Base-by-base conservation (phyloP, 2,329 filamentous ascomycete species). In the Drechslerella dactyloides region DNA sequence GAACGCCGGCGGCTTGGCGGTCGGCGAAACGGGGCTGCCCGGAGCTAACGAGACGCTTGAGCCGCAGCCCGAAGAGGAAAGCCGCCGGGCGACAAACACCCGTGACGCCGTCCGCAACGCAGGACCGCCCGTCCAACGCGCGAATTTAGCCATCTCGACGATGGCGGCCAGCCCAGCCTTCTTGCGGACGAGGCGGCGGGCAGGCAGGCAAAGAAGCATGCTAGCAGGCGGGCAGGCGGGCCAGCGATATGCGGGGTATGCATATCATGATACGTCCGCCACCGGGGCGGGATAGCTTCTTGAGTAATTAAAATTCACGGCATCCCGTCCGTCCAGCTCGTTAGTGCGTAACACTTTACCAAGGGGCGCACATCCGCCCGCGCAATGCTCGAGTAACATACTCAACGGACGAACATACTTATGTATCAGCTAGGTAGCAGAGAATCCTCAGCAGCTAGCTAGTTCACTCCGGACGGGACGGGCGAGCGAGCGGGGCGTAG, bases 231-330 rank as follows among this genome's bases (percentile, higher is more conserved):
- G 15, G 6, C 11, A 44, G 40, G 4, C 40, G 17, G 44, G 4
- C 15, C 11, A 58, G 46, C 48, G 23, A 40, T 70, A 61, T 72
- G 68, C 68, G 68, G 68, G 68, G 68, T 72, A 72, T 72, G 68
- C 68, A 72, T 72, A 72, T 72, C 68, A 72, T 72, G 68, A 72
- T 72, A 72, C 68, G 59, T 65, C 68, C 68, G 68, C 44, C 64
- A 46, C 68, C 68, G 46, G 68, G 60, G 56, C 56, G 30, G 55
- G 56, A 52, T 65, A 42, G 51, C 60, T 57, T 46, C 27, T 24
- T 17, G 48, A 48, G 51, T 61, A 50, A 68, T 53, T 53, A 57
- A 40, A 52, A 62, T 3, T 17, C 4, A 48, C 3, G 11, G 15
- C 3, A 44, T 13, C 5, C 3, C 5, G 13, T 15, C 13, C 17